These are phyloP conservation scores for Ceratocystis ficicola DNA, from an alignment of 2,329 filamentous ascomycete species.

Conservation along the genomic window DNA sequence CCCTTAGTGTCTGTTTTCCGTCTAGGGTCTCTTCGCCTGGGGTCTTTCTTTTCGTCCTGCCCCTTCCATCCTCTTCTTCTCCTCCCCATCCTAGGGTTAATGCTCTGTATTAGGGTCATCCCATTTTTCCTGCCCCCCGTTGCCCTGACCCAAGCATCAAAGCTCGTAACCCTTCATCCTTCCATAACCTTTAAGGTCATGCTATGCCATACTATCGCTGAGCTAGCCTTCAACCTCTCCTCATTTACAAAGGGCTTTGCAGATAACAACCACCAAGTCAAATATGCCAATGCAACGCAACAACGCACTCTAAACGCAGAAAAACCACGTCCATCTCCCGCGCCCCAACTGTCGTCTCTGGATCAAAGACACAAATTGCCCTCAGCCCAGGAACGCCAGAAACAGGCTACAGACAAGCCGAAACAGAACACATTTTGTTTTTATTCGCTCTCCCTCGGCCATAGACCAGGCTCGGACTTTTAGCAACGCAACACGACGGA, in stretches of 20 bases:
- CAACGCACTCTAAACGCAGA: not conserved
- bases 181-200: conserved; percentile 4
- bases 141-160: not conserved
- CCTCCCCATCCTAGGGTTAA: not conserved
- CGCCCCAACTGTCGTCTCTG: not conserved
- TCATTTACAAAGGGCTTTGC: conserved; percentile 6
- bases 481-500: not conserved
- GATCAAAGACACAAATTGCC: not conserved
- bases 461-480: not conserved
- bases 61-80: not conserved
- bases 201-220: conserved; percentile 6
- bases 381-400: not conserved
- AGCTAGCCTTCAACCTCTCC: conserved; percentile 10
- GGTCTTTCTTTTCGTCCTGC: too few relatives aligned
- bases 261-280: conserved; percentile 4
- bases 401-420: not conserved
- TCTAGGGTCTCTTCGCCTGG: too few relatives aligned
- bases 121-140: not conserved
- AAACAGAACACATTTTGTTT: conserved; percentile 9
- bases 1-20: too few relatives aligned
- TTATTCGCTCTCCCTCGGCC: conserved; percentile 8
- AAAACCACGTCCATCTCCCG: not conserved
- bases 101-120: not conserved
- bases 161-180: conserved; percentile 11
- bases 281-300: conserved; percentile 5